A percentile compares a stretch with the other conserved stretches of the same genome.
Conservation (phyloP, 352 stramenopile genomes). For the Phytopythium boreale region DNA sequence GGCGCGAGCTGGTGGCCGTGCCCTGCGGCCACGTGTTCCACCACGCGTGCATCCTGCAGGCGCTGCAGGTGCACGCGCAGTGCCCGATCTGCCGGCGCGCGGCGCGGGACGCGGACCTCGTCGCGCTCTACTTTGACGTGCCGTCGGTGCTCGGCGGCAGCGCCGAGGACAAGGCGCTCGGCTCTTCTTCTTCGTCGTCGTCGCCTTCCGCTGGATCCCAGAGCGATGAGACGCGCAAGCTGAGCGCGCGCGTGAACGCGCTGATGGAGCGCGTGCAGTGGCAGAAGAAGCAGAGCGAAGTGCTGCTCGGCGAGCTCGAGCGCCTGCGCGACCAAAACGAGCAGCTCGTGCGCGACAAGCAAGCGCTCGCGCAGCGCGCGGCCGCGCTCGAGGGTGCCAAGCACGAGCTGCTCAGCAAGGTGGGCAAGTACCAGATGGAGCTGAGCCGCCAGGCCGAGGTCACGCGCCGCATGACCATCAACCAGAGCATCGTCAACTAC, state of each 20-base stretch:
- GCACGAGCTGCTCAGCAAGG: conserved; percentile 58
- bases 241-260: conserved; percentile 49
- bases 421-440: conserved; percentile 77
- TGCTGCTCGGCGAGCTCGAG: conserved; percentile 52
- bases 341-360: conserved; percentile 58
- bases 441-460: conserved; percentile 58
- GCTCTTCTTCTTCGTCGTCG: background rate
- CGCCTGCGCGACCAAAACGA: conserved; percentile 61
- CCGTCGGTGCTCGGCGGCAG: conserved; percentile 15
- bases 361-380: conserved; percentile 52
- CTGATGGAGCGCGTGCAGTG: conserved; percentile 73
- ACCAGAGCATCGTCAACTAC: conserved; percentile 74
- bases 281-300: conserved; percentile 76
- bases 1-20: conserved; percentile 45
- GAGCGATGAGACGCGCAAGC: conserved; percentile 18
- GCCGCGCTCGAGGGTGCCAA: conserved; percentile 41
- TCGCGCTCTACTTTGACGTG: conserved; percentile 69
- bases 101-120: conserved; percentile 37
- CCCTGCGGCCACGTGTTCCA: conserved; percentile 80
- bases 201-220: conserved; percentile 12
- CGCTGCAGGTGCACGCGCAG: conserved; percentile 63
- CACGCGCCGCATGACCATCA: conserved; percentile 42
- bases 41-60: conserved; percentile 65
- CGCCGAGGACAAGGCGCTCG: background rate
- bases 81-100: conserved; percentile 69